A percentile compares a stretch with the other conserved stretches of the same genome.
Evolutionary conservation across 116 monocot genomes (phyloP).

Genomic region (Papilionanthe hybrid): DNA sequence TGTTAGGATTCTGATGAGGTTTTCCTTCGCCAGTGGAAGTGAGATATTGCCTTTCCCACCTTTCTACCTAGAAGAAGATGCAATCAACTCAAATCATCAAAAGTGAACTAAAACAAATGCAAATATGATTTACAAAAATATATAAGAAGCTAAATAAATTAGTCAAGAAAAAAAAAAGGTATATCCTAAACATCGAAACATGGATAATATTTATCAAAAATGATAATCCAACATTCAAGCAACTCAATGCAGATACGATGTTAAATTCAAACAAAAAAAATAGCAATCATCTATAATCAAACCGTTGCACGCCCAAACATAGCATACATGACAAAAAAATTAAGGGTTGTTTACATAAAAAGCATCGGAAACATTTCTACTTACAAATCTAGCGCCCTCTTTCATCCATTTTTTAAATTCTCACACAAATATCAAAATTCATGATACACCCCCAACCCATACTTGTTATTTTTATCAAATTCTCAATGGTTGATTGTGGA

Average conservation of each 20-base stretch:
- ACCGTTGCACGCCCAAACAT: background rate
- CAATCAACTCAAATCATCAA: constrained; percentile 2
- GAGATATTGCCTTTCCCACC: constrained; percentile 94
- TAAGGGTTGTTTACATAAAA: too few relatives aligned
- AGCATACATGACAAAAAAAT: background rate
- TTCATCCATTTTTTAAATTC: too few relatives aligned
- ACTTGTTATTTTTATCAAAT: too few relatives aligned
- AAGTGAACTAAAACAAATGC: background rate
- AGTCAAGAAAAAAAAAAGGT: background rate
- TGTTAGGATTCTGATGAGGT: constrained; percentile 56
- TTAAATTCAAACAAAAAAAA: background rate
- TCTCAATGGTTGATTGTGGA: too few relatives aligned
- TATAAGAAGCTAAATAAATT: background rate
- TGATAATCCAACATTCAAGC: background rate
- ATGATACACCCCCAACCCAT: too few relatives aligned
- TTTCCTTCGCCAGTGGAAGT: constrained; percentile 86
- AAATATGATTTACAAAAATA: constrained; percentile 1
- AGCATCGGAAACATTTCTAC: too few relatives aligned
- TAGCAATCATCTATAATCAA: background rate
- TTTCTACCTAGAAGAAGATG: constrained; percentile 49
- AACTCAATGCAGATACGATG: background rate
- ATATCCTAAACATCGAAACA: background rate
- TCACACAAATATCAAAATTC: too few relatives aligned
- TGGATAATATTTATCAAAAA: background rate
- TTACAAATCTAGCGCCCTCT: too few relatives aligned